These are phyloP conservation scores for Metschnikowia proteae DNA, from an alignment of 805 yeast genomes.

Conservation along the genomic window DNA sequence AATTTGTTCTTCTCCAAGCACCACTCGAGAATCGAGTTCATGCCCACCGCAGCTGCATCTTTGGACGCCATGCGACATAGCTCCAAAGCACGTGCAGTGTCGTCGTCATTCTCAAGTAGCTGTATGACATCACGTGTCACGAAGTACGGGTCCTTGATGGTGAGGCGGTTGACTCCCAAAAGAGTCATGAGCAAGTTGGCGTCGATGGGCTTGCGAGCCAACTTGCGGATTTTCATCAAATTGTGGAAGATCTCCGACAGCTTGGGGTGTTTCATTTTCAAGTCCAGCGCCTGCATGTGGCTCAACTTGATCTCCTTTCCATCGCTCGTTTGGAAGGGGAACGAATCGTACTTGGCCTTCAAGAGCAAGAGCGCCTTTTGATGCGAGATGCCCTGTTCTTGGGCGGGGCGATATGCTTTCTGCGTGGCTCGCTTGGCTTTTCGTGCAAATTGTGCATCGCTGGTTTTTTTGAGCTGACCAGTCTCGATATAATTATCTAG, in stretches of 20 bases:
- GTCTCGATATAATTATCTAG: conserved; percentile 28
- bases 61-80: conserved; percentile 45
- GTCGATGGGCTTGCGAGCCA: conserved; percentile 31
- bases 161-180: conserved; percentile 56
- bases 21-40: conserved; percentile 59
- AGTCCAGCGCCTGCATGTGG: conserved; percentile 22
- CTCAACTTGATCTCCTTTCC: conserved; percentile 26
- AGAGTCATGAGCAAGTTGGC: conserved; percentile 48
- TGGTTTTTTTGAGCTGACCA: conserved; percentile 22
- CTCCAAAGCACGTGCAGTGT: conserved; percentile 48
- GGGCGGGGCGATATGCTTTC: conserved; percentile 3
- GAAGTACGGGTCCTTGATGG: conserved; percentile 53
- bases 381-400: conserved; percentile 6
- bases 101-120: conserved; percentile 48
- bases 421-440: conserved; percentile 6
- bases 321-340: conserved; percentile 20
- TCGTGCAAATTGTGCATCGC: conserved; percentile 17
- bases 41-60: conserved; percentile 52
- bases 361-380: conserved; percentile 28
- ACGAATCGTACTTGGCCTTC: conserved; percentile 28
- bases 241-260: conserved; percentile 28
- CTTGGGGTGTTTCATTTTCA: conserved; percentile 20
- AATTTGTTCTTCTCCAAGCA: conserved; percentile 40
- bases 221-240: conserved; percentile 23
- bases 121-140: conserved; percentile 53